phyloP scores from a whole-genome alignment of 1,139 yeast species.

The Debaryomycetaceae sp. region DNA sequence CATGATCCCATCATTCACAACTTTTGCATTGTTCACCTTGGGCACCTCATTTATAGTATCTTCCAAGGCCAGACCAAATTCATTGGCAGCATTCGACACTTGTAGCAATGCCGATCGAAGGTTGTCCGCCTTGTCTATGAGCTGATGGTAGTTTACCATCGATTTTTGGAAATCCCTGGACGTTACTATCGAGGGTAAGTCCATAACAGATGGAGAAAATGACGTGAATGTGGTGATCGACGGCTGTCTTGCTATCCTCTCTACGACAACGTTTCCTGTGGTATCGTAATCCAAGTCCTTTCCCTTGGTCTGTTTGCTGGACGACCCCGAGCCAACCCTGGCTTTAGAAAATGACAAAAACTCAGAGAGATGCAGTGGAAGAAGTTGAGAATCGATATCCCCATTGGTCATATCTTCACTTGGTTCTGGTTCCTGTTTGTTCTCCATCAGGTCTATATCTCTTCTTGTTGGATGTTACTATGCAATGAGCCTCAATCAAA shows the following conservation, averaged over 20 bases:
- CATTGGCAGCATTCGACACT: conserved; percentile 64
- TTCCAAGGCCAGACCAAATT: conserved; percentile 71
- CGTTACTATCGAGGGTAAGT: conserved; percentile 58
- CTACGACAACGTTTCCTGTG: neutral
- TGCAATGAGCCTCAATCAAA: neutral
- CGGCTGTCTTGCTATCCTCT: conserved; percentile 20
- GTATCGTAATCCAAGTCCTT: neutral
- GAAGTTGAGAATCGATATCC: conserved; percentile 5
- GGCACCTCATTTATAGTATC: conserved; percentile 49
- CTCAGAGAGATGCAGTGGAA: conserved; percentile 55
- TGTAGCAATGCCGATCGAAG: conserved; percentile 49
- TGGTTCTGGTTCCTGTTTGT: neutral
- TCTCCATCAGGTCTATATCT: neutral
- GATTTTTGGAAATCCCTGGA: conserved; percentile 54
- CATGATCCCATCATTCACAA: conserved; percentile 61
- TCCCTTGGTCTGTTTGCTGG: conserved; percentile 2
- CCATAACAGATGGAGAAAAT: conserved; percentile 50
- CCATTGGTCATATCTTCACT: neutral
- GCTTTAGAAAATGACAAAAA: conserved; percentile 47
- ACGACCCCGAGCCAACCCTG: conserved; percentile 12
- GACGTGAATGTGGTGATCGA: conserved; percentile 38
- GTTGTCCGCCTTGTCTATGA: conserved; percentile 49
- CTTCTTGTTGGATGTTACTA: neutral
- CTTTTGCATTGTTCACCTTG: conserved; percentile 61
- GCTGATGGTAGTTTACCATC: conserved; percentile 41